Base-by-base conservation (phyloP, 164 flowering plant genomes). In the Taxillus chinensis region DNA sequence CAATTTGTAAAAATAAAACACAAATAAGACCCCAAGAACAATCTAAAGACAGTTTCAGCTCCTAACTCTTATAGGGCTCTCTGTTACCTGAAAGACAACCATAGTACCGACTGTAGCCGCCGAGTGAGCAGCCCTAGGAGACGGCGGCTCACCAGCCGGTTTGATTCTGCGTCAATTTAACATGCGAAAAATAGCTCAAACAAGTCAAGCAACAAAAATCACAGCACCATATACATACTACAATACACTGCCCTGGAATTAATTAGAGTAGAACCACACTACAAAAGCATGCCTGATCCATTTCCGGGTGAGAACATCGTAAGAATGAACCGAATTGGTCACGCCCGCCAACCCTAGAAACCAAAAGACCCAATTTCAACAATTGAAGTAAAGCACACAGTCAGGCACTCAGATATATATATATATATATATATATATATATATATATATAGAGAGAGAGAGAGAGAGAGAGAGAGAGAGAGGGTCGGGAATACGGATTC, bases 91-190 rank as follows among this genome's bases (percentile, higher is more conserved):
- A 75, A 95, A 91, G 8, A 91, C 99, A 62, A 95, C 99, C 97
- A 95, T 95, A 12, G 97, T 89, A 3, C 99, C 97, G 38, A 95
- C 97, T 7, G 93, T 87, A 53, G 96, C 89, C 0, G 97, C 97
- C 3, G 97, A 86, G 70, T 95, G 99, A 2, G 99, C 99, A 43
- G 99, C 99, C 79, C 99, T 79, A 38, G 92, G 96, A 8, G 99
- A 95, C 0, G 99, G 99, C 8, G 99, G 97, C n/a, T 95, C 97
- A 8, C 99, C 99, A 0, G 83, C 82, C 0, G 99, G 93, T 53
- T 69, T 72, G 14, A 90, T 63, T 74, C 97, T 93, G 72, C 65
- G 70, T 27, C 58, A 64, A 60, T 60, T 58, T 51, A 61, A 60
- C 48, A 60, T 1, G 49, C 7, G 45, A 16, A 48, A 63, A 43